phyloP scores from a whole-genome alignment of 352 stramenopile genomes.

The Pythium brassicae region DNA sequence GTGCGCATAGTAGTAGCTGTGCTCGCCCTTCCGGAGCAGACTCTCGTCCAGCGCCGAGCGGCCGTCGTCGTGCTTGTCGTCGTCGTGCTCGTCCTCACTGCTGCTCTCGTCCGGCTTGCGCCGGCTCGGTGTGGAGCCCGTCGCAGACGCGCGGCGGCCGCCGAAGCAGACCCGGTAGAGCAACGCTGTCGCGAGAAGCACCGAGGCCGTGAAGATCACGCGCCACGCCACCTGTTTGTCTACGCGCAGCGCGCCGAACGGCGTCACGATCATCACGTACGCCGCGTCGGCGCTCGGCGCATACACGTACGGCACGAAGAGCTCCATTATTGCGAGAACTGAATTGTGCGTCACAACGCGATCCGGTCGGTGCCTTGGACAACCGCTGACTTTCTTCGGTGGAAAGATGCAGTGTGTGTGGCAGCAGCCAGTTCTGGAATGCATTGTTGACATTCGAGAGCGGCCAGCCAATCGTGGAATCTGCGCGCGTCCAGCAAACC shows the following conservation, averaged over 20 bases:
- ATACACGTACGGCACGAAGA: conserved; percentile 79
- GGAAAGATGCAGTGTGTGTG: background rate
- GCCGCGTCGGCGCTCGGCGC: conserved; percentile 42
- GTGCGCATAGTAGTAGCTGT: conserved; percentile 87
- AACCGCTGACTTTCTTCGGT: background rate
- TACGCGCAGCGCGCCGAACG: conserved; percentile 55
- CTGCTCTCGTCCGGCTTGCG: background rate
- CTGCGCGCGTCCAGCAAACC: background rate
- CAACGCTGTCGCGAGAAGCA: conserved; percentile 34
- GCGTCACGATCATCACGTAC: conserved; percentile 72
- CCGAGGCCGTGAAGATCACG: conserved; percentile 23
- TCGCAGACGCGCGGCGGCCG: conserved; percentile 1
- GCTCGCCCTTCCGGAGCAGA: conserved; percentile 57
- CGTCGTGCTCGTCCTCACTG: conserved; percentile 12
- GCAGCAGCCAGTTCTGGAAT: too few relatives aligned
- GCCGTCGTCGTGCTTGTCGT: conserved; percentile 17
- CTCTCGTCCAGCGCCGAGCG: conserved; percentile 56
- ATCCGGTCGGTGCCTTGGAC: background rate
- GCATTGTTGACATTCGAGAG: too few relatives aligned
- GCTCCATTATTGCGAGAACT: conserved; percentile 6
- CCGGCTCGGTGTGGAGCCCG: background rate
- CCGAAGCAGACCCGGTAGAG: conserved; percentile 15
- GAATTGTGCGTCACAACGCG: background rate
- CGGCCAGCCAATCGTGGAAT: too few relatives aligned
- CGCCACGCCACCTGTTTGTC: conserved; percentile 46